Conservation (phyloP, 768 basidiomycete genomes). For the Chalciporus pseudorubinellus region DNA sequence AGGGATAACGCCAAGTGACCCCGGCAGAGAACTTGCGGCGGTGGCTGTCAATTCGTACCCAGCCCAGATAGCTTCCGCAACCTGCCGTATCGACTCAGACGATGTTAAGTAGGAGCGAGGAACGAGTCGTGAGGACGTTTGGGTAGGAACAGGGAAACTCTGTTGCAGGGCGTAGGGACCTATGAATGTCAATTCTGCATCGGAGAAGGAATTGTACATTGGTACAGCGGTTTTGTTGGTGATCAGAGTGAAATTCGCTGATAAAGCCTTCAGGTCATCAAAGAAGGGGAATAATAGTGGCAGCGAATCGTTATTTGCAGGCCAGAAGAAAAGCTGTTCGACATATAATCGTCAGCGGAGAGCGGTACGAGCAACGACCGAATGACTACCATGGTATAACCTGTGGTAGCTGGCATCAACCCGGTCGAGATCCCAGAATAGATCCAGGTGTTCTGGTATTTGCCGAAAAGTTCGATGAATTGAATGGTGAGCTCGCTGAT, state of each 20-base stretch:
- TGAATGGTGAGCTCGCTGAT: conserved; percentile 6
- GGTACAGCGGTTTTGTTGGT: conserved; percentile 11
- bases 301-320: conserved; percentile 1
- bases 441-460: conserved; percentile 12
- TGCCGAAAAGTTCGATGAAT: conserved; percentile 19
- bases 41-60: conserved; percentile 8
- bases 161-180: conserved; percentile 3
- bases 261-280: conserved; percentile 11
- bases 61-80: conserved; percentile 21
- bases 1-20: not conserved
- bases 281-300: conserved; percentile 14
- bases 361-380: conserved; percentile 6
- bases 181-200: conserved; percentile 2
- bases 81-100: not conserved
- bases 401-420: not conserved
- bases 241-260: conserved; percentile 8
- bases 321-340: conserved; percentile 12
- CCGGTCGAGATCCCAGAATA: conserved; percentile 9
- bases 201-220: conserved; percentile 14
- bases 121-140: conserved; percentile 14
- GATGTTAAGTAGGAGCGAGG: conserved; percentile 11
- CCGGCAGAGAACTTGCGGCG: not conserved
- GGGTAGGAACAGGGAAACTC: conserved; percentile 3
- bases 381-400: not conserved
- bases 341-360: not conserved